Evolutionary conservation across 768 basidiomycete species (phyloP), one percentile per base, ranked within the genome.

Genomic region (Calocera viscosa): DNA sequence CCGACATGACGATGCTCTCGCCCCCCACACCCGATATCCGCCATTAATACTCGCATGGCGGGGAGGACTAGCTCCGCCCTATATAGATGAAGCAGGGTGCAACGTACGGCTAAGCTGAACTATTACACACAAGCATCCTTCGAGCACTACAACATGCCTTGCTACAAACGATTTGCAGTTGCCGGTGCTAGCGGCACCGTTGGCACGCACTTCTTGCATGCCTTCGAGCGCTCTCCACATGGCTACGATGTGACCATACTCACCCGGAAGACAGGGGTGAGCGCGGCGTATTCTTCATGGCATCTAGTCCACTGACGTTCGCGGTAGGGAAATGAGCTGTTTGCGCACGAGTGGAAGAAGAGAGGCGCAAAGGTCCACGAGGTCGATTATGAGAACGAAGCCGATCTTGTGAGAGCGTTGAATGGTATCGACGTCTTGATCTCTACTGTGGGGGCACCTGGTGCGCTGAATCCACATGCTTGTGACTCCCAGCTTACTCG

Each of bases 221-320:
- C 24, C 26, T 60, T 60, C 19, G 53, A 60, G 26, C 24, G 10
- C 10, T 60, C 53, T 2, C 26, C 30, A 32, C 53, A 60, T 26
- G 53, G 53, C 24, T 60, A 16, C 53, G 53, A 60, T 26, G 53
- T 60, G 53, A 60, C 53, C 5, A 60, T 60, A 5, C 53, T 60
- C 10, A 60, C 53, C 2, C 24, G 53, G 26, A 60, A 32, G 30
- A 22, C 2, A 28, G 53, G 53, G 26, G 53, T 60, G 30, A 14
- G 53, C 19, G 7, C 30, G 24, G 26, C 53, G 24, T 14, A 16
- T 12, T 60, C 53, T 7, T 60, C 26, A 7, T 60, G 30, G 24
- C 30, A 60, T 14, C 19, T 12, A 2, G 30, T 22, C 22, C 53
- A 60, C 30, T 47, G 43, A 24, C 7, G 5, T 60, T 2, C 5